phyloP scores from a whole-genome alignment of 2,329 filamentous ascomycete genomes.

The Pezicula neosporulosa region DNA sequence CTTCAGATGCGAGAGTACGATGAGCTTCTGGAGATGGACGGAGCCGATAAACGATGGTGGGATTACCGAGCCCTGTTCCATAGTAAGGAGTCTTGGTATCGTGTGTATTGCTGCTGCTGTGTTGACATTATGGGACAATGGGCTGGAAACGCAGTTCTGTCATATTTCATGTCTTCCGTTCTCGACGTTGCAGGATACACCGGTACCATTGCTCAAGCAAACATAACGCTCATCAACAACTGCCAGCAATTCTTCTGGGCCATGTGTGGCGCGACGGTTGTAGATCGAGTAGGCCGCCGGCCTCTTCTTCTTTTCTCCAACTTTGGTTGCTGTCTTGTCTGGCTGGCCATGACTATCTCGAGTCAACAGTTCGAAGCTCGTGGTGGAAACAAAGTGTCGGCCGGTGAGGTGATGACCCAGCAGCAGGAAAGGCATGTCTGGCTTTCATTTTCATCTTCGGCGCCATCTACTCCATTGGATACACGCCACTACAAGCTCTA shows the following conservation, averaged over 20 bases:
- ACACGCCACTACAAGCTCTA: conserved; percentile 40
- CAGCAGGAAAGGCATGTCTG: conserved; percentile 41
- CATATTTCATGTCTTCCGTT: conserved; percentile 52
- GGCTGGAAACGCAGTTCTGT: conserved; percentile 35
- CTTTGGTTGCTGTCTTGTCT: conserved; percentile 41
- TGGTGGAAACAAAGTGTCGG: conserved; percentile 16
- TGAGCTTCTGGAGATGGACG: conserved; percentile 45
- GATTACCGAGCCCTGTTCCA: conserved; percentile 51
- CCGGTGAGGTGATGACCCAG: conserved; percentile 4
- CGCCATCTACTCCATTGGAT: conserved; percentile 44
- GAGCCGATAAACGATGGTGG: conserved; percentile 52
- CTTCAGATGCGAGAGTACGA: conserved; percentile 46
- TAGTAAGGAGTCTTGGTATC: conserved; percentile 40
- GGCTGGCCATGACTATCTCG: conserved; percentile 44
- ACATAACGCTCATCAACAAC: conserved; percentile 50
- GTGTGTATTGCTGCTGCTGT: conserved; percentile 46
- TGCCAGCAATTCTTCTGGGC: conserved; percentile 51
- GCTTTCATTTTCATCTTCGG: conserved; percentile 52
- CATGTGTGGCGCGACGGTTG: conserved; percentile 48
- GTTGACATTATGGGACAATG: conserved; percentile 51
- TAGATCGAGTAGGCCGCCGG: conserved; percentile 54
- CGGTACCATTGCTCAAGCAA: conserved; percentile 42
- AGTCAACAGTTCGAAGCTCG: conserved; percentile 23
- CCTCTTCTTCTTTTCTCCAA: conserved; percentile 48
- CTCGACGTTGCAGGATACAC: conserved; percentile 46